Evolutionary conservation across 345 rosid species (phyloP), one percentile per base, ranked within the genome.

Genomic region (Alliaria petiolata): DNA sequence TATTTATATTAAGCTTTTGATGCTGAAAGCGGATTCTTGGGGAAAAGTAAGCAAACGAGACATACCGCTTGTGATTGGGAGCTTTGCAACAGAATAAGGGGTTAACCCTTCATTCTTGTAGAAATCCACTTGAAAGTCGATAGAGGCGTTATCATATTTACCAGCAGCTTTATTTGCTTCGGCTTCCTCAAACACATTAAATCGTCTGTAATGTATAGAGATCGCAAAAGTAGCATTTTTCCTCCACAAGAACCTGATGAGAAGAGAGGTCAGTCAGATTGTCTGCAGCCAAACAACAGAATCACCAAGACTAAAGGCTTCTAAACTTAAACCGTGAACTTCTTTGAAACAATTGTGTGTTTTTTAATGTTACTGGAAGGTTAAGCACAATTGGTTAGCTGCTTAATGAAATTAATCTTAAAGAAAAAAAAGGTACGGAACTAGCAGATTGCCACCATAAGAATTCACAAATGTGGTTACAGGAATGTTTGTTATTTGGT

Each of bases 151-250:
- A 54, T 87, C 92, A 62, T 95, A 95, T 80, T 95, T 95, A 62
- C 89, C 93, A 49, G 99, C 99, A 71, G 97, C 99, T 85, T 95
- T 95, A 67, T 95, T 95, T 73, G 99, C 99, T 82, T 92, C 97
- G 2, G 99, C 98, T 80, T 95, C 99, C 13, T 66, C 73, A 42
- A 95, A 84, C 46, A 92, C 97, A 74, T 95, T 93, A 69, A 88
- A 89, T 8, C 98, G 95, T 50, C 73, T 90, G 65, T 92, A 95
- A 81, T 92, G 98, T 82, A 86, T 86, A 65, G 99, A 95, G 59
- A 95, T 92, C 6, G 98, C 97, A 80, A 90, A 85, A 38, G 97
- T 88, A n/a, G 95, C 91, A 79, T 95, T 95, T 73, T 84, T 82
- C 78, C 99, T 86, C 99, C 99, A 95, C 80, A 95, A 79, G 77